phyloP scores from a whole-genome alignment of 208 protist genomes.

The Trypanosoma rangeli region DNA sequence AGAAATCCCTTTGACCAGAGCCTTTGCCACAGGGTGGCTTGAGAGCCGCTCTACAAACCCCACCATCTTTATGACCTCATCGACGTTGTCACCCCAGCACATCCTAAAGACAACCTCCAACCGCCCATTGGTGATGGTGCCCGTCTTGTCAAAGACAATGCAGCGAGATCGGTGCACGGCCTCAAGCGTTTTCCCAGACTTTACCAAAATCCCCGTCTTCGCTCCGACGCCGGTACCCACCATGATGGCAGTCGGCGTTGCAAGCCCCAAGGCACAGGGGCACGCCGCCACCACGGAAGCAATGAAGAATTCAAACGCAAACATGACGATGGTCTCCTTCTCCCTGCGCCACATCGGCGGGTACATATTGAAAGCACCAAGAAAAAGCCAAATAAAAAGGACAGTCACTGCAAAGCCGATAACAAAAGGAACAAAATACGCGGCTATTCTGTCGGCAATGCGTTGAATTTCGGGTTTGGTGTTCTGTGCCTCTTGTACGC shows the following conservation, averaged over 20 bases:
- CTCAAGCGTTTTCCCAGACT: conserved; percentile 92
- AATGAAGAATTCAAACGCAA: conserved; percentile 95
- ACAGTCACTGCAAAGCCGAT: conserved; percentile 84
- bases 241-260: conserved; percentile 97
- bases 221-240: conserved; percentile 96
- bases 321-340: conserved; percentile 44
- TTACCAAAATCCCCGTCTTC: conserved; percentile 91
- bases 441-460: conserved; percentile 88
- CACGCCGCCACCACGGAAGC: conserved; percentile 95
- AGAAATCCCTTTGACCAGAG: conserved; percentile 42
- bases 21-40: conserved; percentile 89
- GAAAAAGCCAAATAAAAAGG: conserved; percentile 90
- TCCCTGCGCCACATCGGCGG: conserved; percentile 56
- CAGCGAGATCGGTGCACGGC: conserved; percentile 61
- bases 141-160: conserved; percentile 97
- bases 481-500: conserved; percentile 96
- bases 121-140: conserved; percentile 95
- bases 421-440: conserved; percentile 94
- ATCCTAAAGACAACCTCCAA: conserved; percentile 67
- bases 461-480: conserved; percentile 95
- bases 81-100: conserved; percentile 8
- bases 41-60: conserved; percentile 60
- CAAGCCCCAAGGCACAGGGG: conserved; percentile 96
- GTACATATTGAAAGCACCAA: conserved; percentile 62
- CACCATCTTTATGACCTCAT: conserved; percentile 33